Evolutionary conservation across 495 filamentous ascomycete genomes (phyloP).

Genomic region (Amniculicola lignicola): DNA sequence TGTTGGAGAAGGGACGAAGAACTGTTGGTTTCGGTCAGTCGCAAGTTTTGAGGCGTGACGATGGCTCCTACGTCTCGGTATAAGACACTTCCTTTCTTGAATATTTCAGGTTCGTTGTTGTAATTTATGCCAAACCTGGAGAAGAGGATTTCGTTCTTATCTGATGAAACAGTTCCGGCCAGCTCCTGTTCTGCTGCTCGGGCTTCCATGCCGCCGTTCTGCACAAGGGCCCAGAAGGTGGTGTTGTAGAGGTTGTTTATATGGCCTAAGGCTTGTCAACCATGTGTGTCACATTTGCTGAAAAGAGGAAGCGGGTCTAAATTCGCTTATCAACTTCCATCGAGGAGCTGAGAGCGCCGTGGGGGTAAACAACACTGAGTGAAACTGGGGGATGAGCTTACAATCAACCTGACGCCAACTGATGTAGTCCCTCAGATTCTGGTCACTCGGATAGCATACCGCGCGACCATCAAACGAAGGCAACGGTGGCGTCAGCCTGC

Average conservation of each 20-base stretch:
- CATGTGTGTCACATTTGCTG: no score
- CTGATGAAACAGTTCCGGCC: conserved; percentile 74
- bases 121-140: conserved; percentile 89
- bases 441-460: conserved; percentile 75
- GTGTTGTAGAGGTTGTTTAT: conserved; percentile 99
- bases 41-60: background rate
- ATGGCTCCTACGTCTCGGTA: conserved; percentile 68
- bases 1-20: conserved; percentile 7
- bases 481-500: conserved; percentile 65
- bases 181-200: conserved; percentile 77
- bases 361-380: background rate
- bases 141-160: conserved; percentile 97
- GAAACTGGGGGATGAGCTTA: conserved; percentile 45
- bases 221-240: conserved; percentile 87
- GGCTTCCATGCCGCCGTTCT: conserved; percentile 67
- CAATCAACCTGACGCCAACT: conserved; percentile 97
- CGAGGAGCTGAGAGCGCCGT: background rate
- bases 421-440: conserved; percentile 88
- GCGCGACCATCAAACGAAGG: conserved; percentile 91
- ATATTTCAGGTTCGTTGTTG: conserved; percentile 90
- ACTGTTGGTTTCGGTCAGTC: conserved; percentile 18
- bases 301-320: no score
- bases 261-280: no score
- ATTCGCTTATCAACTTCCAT: no score
- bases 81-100: conserved; percentile 86